phyloP scores from a whole-genome alignment of 208 protist genomes.

The Acanthamoeba lenticulata region DNA sequence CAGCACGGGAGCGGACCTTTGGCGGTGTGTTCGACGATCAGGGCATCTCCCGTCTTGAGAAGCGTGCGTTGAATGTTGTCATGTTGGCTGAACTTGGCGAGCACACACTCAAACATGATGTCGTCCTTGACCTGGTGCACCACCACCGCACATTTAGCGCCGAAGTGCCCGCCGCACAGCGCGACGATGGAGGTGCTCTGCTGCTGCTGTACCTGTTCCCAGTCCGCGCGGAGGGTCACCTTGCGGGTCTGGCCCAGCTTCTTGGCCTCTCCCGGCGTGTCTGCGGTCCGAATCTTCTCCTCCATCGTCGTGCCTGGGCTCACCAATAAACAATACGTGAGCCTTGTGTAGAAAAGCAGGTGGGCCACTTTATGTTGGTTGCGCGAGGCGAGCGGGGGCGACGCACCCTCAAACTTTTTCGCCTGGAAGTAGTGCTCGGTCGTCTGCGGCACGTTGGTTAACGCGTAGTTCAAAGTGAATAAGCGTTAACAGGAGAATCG shows the following conservation, averaged over 20 bases:
- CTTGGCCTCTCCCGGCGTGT: background rate
- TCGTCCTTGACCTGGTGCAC: slow-evolving; percentile 43
- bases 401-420: background rate
- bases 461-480: background rate
- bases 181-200: too few species aligned
- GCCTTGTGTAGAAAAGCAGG: background rate
- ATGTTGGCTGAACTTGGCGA: slow-evolving; percentile 34
- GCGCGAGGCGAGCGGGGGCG: too few species aligned
- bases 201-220: too few species aligned
- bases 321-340: background rate
- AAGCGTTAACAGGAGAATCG: background rate
- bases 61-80: background rate
- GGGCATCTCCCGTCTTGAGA: background rate
- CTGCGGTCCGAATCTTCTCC: background rate
- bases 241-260: background rate
- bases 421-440: slow-evolving; percentile 50
- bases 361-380: background rate
- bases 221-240: background rate
- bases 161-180: too few species aligned
- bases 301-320: background rate
- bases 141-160: too few species aligned
- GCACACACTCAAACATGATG: background rate
- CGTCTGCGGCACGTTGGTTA: too few species aligned
- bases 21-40: background rate
- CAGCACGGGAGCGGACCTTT: background rate